Conservation (phyloP, 2,329 filamentous ascomycete genomes). For the Geosmithia putterillii region DNA sequence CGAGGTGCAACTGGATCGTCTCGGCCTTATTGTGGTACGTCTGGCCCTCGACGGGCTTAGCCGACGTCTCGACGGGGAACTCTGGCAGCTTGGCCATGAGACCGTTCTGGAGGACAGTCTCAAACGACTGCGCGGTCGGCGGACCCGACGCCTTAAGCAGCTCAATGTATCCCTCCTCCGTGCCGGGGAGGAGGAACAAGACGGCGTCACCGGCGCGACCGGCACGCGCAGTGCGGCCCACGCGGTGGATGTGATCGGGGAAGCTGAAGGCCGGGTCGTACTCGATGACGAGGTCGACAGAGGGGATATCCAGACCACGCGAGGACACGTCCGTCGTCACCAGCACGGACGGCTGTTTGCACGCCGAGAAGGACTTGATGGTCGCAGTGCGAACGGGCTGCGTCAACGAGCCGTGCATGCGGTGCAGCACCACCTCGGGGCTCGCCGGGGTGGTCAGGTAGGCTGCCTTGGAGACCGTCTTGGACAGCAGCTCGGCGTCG, state of each 20-base stretch:
- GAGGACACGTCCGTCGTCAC: slow-evolving; percentile 94
- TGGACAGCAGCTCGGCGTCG: slow-evolving; percentile 26
- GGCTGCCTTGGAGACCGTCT: slow-evolving; percentile 56
- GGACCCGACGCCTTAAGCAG: slow-evolving; percentile 45
- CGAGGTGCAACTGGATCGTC: slow-evolving; percentile 44
- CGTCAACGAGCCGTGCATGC: slow-evolving; percentile 82
- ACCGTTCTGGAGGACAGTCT: slow-evolving; percentile 50
- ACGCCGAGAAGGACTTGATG: slow-evolving; percentile 64
- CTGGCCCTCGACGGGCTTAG: slow-evolving; percentile 25
- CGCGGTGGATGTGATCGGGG: slow-evolving; percentile 87
- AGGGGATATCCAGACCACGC: slow-evolving; percentile 87
- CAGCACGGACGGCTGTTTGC: slow-evolving; percentile 65
- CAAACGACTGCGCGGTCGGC: slow-evolving; percentile 37
- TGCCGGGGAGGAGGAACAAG: slow-evolving; percentile 82
- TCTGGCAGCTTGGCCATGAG: slow-evolving; percentile 48
- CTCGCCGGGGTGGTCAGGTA: slow-evolving; percentile 68
- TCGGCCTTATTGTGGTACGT: slow-evolving; percentile 40
- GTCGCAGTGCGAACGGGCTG: slow-evolving; percentile 83
- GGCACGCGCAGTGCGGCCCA: slow-evolving; percentile 88
- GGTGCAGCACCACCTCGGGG: slow-evolving; percentile 60
- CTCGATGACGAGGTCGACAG: slow-evolving; percentile 88
- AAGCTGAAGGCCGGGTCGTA: slow-evolving; percentile 92
- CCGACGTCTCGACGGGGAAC: slow-evolving; percentile 59
- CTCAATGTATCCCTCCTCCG: slow-evolving; percentile 81
- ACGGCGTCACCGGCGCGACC: slow-evolving; percentile 77